phyloP scores from a whole-genome alignment of 177 flowering plant species.

The Telopea speciosissima region DNA sequence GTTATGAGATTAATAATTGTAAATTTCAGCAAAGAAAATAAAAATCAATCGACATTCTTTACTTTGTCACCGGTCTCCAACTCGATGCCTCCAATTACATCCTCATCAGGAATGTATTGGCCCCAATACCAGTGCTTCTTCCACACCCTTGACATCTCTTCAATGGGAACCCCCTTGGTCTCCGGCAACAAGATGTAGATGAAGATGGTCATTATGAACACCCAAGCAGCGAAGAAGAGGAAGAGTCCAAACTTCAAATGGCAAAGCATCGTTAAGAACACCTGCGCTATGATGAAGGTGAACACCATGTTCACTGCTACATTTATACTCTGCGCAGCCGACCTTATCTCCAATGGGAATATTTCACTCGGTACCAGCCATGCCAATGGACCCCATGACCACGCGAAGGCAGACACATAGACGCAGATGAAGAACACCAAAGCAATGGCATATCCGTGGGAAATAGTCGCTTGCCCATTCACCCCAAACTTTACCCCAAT shows the following conservation, averaged over 20 bases:
- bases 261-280: conserved; percentile 50
- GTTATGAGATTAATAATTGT: no score
- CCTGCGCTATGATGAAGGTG: conserved; percentile 49
- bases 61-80: no score
- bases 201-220: conserved; percentile 41
- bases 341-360: conserved; percentile 55
- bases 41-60: no score
- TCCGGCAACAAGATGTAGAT: conserved; percentile 46
- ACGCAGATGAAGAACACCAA: conserved; percentile 53
- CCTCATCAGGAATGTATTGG: conserved; percentile 21
- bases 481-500: conserved; percentile 46
- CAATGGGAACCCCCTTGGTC: conserved; percentile 52
- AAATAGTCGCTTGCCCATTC: conserved; percentile 34
- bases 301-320: conserved; percentile 57
- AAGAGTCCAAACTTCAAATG: conserved; percentile 55
- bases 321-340: conserved; percentile 50
- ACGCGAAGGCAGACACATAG: conserved; percentile 49
- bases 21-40: no score
- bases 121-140: conserved; percentile 54
- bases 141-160: conserved; percentile 50
- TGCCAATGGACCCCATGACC: conserved; percentile 68
- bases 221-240: conserved; percentile 54
- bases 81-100: no score
- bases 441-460: conserved; percentile 44
- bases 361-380: conserved; percentile 62